Evolutionary conservation across 768 basidiomycete genomes (phyloP), one percentile per base, ranked within the genome.

Genomic region (Suillus lakei): DNA sequence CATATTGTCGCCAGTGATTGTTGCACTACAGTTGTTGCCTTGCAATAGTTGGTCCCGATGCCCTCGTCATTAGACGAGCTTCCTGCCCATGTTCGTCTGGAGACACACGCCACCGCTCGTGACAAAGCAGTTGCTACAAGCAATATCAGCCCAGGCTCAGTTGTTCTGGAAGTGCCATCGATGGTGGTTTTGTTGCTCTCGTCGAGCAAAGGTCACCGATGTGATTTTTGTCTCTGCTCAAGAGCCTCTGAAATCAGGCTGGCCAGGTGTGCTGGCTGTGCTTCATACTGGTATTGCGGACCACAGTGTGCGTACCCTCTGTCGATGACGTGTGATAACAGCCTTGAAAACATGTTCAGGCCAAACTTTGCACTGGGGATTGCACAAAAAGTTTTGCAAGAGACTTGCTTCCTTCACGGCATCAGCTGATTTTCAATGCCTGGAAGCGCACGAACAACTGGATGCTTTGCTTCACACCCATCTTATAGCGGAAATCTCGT

Each of bases 281-380:
- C 82, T 18, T 82, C 84, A 0, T 91, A 89, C 72, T 92, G 86
- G 85, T 95, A 95, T 71, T 95, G 92, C 69, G 82, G 84, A 67
- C 67, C 79, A 28, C 69, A 79, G 74, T 95, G 92, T 93, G 73
- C 75, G 85, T 70, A 61, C 60, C 60, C 58, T 66, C 54, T 61
- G 43, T 23, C 30, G 51, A 55, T 61, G 41, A 66, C 34, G 63
- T 60, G 9, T 36, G 10, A 38, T 34, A 48, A 41, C 38, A 51
- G 36, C 68, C 23, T 71, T 65, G 51, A 68, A 53, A 53, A 51
- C 54, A 63, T 56, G 58, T 50, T 15, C 72, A 93, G 92, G 92
- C 76, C 92, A 95, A 72, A 77, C 64, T n/a, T 56, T 72, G 39
- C 87, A 92, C 62, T 94, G 92, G 92, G 82, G 82, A 44, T 69